Evolutionary conservation across 129 eudicot genomes (phyloP), one percentile per base, ranked within the genome.

Genomic region (Heracleum sosnowskyi): DNA sequence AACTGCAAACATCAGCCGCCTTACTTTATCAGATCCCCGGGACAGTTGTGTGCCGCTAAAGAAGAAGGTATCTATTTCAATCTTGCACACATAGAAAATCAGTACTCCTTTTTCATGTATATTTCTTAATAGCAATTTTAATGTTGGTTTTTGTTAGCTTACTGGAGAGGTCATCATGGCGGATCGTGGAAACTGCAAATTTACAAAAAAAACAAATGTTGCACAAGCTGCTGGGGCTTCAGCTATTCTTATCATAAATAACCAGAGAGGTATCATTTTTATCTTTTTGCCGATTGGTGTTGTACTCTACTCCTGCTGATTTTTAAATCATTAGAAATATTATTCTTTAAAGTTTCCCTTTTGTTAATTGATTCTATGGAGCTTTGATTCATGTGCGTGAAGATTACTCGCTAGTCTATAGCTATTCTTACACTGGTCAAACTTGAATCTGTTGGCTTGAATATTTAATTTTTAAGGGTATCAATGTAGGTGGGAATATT

Each of bases 181-280:
- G 82, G 84, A 90, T 73, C 91, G 96, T 40, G 98, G 98, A 72
- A 84, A 83, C 70, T 93, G 98, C 91, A 90, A 87, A 83, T 93
- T 93, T 85, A 93, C 98, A 40, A 64, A 90, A 29, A 93, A 93
- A 84, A 92, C 98, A 78, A 90, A 93, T 82, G 53, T 79, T 80
- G 98, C 98, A 75, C 91, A 93, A 83, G 98, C 96, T 82, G 98
- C 96, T 62, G 98, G 98, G 77, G 98, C 98, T 82, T 93, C 98
- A 66, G 96, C 98, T 22, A 87, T 90, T 73, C 98, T 93, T 72
- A 89, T 93, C 18, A 74, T 93, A 84, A 93, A 93, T 77, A 91
- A 89, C 83, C 85, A 87, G 85, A 87, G 84, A 90, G 96, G 98
- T 92, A 82, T 75, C 20, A 16, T 3, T 45, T 2, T 75, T 6